A percentile compares a stretch with the other conserved stretches of the same genome.
phyloP scores from a whole-genome alignment of 257 asterid species.

The Solanum acaule region DNA sequence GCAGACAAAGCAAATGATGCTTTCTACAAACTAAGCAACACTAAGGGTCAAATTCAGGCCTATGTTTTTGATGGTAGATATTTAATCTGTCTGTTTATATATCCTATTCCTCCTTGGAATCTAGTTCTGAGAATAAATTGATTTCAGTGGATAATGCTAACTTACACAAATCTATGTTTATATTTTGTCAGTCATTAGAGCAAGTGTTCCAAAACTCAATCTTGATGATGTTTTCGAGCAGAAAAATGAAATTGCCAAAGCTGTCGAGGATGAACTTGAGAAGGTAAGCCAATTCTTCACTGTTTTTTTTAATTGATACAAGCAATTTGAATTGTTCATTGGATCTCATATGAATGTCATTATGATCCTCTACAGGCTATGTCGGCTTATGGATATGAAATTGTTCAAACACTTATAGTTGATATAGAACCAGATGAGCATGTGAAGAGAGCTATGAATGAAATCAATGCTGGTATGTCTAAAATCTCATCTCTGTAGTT shows the following conservation, averaged over 20 bases:
- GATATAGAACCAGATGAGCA: slow-evolving; percentile 35
- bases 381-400: slow-evolving; percentile 33
- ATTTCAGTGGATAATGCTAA: neutral
- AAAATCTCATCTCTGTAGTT: neutral
- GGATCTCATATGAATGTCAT: neutral
- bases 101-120: neutral
- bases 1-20: slow-evolving; percentile 25
- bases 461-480: slow-evolving; percentile 24
- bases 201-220: slow-evolving; percentile 25
- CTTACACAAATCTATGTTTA: neutral
- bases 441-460: slow-evolving; percentile 38
- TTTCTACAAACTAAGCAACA: slow-evolving; percentile 21
- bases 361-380: slow-evolving; percentile 18
- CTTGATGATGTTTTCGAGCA: slow-evolving; percentile 29
- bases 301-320: neutral
- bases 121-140: neutral
- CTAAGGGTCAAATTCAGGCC: slow-evolving; percentile 22
- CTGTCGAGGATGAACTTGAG: slow-evolving; percentile 34
- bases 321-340: neutral
- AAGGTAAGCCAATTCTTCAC: slow-evolving; percentile 2
- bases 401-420: slow-evolving; percentile 28
- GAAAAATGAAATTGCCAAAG: slow-evolving; percentile 33
- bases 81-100: neutral
- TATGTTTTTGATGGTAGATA: slow-evolving; percentile 20
- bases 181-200: slow-evolving; percentile 19